Evolutionary conservation across 2,329 filamentous ascomycete genomes (phyloP).

Genomic region (Westerdykella ornata): DNA sequence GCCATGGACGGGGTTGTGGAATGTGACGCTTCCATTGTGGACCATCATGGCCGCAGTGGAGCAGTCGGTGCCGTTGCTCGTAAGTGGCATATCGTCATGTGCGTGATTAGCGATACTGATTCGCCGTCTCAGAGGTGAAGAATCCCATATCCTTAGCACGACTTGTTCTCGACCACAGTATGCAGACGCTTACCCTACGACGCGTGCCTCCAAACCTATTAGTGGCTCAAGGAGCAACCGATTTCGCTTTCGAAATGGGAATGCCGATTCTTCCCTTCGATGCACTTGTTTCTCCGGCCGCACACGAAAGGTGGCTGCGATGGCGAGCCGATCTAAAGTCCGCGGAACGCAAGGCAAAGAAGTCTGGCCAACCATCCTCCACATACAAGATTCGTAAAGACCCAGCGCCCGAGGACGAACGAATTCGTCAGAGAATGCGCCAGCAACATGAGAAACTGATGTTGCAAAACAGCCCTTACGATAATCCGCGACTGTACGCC

Average conservation of each 20-base stretch:
- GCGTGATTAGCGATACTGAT: conserved; percentile 14
- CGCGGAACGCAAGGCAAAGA: conserved; percentile 47
- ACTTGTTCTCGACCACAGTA: conserved; percentile 70
- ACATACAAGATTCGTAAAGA: conserved; percentile 22
- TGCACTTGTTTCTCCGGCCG: conserved; percentile 69
- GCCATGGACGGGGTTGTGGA: conserved; percentile 86
- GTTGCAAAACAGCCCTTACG: conserved; percentile 13
- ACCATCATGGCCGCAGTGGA: conserved; percentile 84
- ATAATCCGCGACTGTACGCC: conserved; percentile 13
- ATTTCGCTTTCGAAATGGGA: conserved; percentile 76
- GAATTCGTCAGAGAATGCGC: conserved; percentile 29
- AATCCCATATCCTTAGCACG: conserved; percentile 89
- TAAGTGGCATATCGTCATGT: conserved; percentile 44
- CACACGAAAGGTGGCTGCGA: conserved; percentile 68
- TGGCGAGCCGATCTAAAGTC: conserved; percentile 68
- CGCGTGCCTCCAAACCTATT: conserved; percentile 90
- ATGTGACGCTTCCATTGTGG: conserved; percentile 88
- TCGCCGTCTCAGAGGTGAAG: conserved; percentile 60
- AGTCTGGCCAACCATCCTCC: conserved; percentile 22
- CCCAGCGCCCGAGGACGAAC: conserved; percentile 23
- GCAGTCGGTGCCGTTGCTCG: conserved; percentile 86
- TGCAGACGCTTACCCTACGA: conserved; percentile 68
- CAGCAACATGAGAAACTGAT: conserved; percentile 35
- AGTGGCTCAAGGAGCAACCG: conserved; percentile 74
- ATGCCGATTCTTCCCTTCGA: conserved; percentile 69